These are phyloP conservation scores for Fusarium anthophilum DNA, from an alignment of 2,329 filamentous ascomycete genomes.

Conservation along the genomic window DNA sequence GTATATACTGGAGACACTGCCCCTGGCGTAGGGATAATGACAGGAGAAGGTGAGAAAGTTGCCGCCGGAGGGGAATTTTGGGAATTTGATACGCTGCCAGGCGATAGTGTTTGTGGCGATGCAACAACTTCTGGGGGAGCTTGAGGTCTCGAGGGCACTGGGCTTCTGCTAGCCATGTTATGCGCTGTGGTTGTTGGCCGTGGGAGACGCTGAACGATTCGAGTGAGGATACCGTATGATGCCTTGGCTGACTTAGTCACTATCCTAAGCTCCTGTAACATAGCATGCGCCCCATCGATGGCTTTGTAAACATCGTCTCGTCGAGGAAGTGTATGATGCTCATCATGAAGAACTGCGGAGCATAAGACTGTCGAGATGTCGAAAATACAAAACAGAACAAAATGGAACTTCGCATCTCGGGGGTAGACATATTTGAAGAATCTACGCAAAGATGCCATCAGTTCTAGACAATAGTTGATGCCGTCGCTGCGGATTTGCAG, in stretches of 20 bases:
- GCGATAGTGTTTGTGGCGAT: slow-evolving; percentile 6
- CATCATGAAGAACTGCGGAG: slow-evolving; percentile 61
- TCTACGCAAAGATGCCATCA: slow-evolving; percentile 51
- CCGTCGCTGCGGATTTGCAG: slow-evolving; percentile 52
- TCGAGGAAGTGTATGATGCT: slow-evolving; percentile 51
- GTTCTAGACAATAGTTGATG: slow-evolving; percentile 54
- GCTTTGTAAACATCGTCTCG: slow-evolving; percentile 52
- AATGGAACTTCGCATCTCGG: slow-evolving; percentile 58
- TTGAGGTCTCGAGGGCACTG: slow-evolving; percentile 11
- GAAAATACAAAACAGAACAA: slow-evolving; percentile 60
- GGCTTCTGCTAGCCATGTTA: background rate
- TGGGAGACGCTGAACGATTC: slow-evolving; percentile 43
- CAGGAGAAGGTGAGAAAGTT: background rate
- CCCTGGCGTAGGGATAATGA: background rate
- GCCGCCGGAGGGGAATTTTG: slow-evolving; percentile 11
- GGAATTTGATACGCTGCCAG: background rate
- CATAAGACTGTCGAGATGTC: slow-evolving; percentile 61
- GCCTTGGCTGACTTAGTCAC: slow-evolving; percentile 46
- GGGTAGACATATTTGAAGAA: slow-evolving; percentile 57
- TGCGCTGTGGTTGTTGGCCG: slow-evolving; percentile 37
- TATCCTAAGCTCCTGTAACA: slow-evolving; percentile 46
- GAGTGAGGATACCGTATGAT: slow-evolving; percentile 46
- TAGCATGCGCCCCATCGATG: slow-evolving; percentile 49
- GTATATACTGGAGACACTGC: slow-evolving; percentile 16
- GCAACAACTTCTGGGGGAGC: background rate